Evolutionary conservation across 2,329 filamentous ascomycete species (phyloP), one percentile per base, ranked within the genome.

Genomic region (Monilinia polystroma): DNA sequence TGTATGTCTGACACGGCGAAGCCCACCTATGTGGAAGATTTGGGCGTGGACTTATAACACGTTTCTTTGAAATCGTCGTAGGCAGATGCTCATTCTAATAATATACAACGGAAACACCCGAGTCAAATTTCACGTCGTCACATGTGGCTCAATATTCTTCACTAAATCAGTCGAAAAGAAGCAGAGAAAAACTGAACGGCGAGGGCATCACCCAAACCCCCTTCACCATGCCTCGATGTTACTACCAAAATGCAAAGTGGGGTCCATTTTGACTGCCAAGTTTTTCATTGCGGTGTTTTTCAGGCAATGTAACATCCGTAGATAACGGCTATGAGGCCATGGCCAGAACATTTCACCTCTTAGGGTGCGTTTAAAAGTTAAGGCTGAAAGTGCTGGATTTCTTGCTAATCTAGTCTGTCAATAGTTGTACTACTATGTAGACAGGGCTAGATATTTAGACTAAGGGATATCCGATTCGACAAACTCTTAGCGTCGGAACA

Each of bases 361-460:
- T 6, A 35, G 5, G 20, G 16, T 49, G 58, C 26, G 58, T 45
- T n/a, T 18, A 8, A 38, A 38, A 14, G 58, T 38, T 38, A 26
- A 62, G 58, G 58, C 58, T 62, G 63, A 58, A 49, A 64, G 41
- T 51, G 54, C 62, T 52, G 56, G 54, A 35, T 54, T 62, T 47
- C 38, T 20, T 55, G 49, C 32, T n/a, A 18, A 41, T 32, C 35
- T 54, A 60, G 26, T 60, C 14, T 45, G 47, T 66, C 64, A 55
- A 66, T 66, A 66, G 64, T 66, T 56, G 47, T 43, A 23, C 41
- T 54, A 26, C 23, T 55, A 26, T 62, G 56, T 45, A 35, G 56
- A 54, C 64, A 66, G 56, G 64, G 64, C 35, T 54, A 62, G 26
- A 62, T 4, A 35, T 53, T 60, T 60, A 41, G 18, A 41, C n/a